Evolutionary conservation across 169 alveolate genomes (phyloP).

Genomic region (Babesia ovis): DNA sequence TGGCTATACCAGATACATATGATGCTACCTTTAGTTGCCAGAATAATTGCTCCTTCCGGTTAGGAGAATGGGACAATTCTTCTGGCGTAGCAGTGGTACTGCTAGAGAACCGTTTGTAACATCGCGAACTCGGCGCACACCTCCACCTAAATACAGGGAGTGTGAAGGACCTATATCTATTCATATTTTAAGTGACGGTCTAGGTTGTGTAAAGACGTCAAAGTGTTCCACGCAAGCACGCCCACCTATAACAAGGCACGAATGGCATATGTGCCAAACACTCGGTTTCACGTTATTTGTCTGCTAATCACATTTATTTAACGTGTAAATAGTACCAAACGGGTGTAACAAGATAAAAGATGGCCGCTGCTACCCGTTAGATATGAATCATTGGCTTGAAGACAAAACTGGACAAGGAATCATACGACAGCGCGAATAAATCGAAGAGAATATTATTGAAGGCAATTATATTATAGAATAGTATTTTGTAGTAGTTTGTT

Average conservation of each 20-base stretch:
- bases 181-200: not conserved
- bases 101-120: not conserved
- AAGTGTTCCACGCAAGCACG: not conserved
- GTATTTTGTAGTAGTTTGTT: no score
- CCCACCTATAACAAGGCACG: no score
- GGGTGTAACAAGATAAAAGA: no score
- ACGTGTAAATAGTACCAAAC: no score
- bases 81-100: not conserved
- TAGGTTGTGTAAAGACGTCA: not conserved
- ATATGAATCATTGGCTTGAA: not conserved
- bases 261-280: no score
- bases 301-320: no score
- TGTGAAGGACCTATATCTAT: not conserved
- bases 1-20: not conserved
- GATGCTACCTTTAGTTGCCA: constrained; percentile 54
- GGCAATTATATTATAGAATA: no score
- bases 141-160: not conserved
- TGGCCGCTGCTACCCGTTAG: not conserved
- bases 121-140: not conserved
- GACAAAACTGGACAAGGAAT: not conserved
- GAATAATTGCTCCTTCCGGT: constrained; percentile 10
- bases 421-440: not conserved
- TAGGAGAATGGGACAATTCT: not conserved
- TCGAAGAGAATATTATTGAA: no score
- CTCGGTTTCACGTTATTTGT: no score